These are phyloP conservation scores for Fusarium longipes DNA, from an alignment of 2,329 filamentous ascomycete species.

Conservation along the genomic window DNA sequence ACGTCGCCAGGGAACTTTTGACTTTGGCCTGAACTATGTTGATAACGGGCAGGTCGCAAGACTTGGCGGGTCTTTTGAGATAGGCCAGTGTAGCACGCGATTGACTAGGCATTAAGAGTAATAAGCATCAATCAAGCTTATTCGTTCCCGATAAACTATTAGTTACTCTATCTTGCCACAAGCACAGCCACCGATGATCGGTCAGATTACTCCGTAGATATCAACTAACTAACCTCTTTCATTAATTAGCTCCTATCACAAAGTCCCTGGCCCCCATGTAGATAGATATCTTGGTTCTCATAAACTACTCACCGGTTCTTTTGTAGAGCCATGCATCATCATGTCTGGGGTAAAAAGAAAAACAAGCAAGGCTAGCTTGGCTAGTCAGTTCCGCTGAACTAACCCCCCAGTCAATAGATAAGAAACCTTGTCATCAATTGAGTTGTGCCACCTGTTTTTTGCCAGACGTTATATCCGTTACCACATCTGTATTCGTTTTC, in stretches of 20 bases:
- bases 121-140: constrained; percentile 40
- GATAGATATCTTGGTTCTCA: neutral
- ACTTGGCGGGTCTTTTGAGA: constrained; percentile 11
- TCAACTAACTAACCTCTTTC: neutral
- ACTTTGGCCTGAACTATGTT: constrained; percentile 33
- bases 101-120: constrained; percentile 12
- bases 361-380: neutral
- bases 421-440: constrained; percentile 19
- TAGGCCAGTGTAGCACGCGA: neutral
- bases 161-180: neutral
- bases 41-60: constrained; percentile 46
- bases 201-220: neutral
- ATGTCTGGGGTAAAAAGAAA: constrained; percentile 9
- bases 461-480: neutral
- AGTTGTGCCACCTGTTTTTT: constrained; percentile 21
- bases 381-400: too few species aligned
- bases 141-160: constrained; percentile 4
- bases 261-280: constrained; percentile 1
- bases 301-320: constrained; percentile 17
- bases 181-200: constrained; percentile 22
- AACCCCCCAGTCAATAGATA: constrained; percentile 18
- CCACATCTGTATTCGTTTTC: neutral
- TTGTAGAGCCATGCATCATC: neutral
- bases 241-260: neutral
- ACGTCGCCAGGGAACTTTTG: constrained; percentile 41